Evolutionary conservation across 2,329 filamentous ascomycete species (phyloP), one percentile per base, ranked within the genome.

Genomic region (Aureobasidium sp.): DNA sequence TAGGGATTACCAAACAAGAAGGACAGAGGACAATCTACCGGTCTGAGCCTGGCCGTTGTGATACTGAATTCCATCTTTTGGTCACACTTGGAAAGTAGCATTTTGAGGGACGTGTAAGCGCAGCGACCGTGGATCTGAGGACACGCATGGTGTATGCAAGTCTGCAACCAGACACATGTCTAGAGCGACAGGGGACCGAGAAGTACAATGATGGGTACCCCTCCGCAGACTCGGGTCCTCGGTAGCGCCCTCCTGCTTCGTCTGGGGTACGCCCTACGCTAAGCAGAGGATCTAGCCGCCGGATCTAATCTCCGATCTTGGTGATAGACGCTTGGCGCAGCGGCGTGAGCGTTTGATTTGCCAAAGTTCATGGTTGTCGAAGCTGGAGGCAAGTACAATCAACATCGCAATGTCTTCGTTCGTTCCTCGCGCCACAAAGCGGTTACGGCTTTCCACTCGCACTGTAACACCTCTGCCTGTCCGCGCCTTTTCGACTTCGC

Each of bases 31-130:
- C 23, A 47, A 68, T 78, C 66, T 76, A 86, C 84, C 78, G 79
- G 70, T 87, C 84, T 63, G 84, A 83, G 48, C 80, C 83, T 44
- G 81, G 81, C 51, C 78, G 77, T 66, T 85, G 83, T 26, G 82
- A 84, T 61, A 86, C 78, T 36, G 81, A 80, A 64, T 77, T 78
- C 78, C 80, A 82, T 77, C 79, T 55, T 41, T 53, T 55, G 29
- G n/a, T 48, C 7, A 39, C 20, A 47, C 5, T n/a, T 15, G 32
- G 41, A 36, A 41, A n/a, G 12, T 34, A 32, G 15, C 23, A 32
- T 51, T 17, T 41, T n/a, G 57, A 27, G 1, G 32, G n/a, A 17
- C 57, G 46, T 1, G 20, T 5, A 2, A n/a, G 17, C 26, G 10
- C 36, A 7, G 44, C 10, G 7, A 26, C 10, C 13, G 27, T 27